A percentile compares a stretch with the other conserved stretches of the same genome.
These are phyloP conservation scores for Neobulgaria alba DNA, from an alignment of 2,329 filamentous ascomycete species.

Conservation along the genomic window DNA sequence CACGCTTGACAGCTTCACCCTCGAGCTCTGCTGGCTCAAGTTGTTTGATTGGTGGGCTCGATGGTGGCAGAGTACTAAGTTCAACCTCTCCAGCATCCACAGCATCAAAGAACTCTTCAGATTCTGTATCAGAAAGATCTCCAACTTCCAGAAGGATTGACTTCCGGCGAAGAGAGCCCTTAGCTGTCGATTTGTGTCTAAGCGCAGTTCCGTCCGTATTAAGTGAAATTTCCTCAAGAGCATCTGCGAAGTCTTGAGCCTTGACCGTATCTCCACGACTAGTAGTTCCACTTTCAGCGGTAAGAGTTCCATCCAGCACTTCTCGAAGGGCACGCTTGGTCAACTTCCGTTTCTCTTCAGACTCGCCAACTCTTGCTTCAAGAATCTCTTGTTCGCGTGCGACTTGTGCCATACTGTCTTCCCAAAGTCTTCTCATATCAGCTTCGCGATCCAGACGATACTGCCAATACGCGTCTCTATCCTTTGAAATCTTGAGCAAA, in stretches of 20 bases:
- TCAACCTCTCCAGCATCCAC: slow-evolving; percentile 89
- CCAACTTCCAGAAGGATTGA: slow-evolving; percentile 61
- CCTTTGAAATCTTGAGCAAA: slow-evolving; percentile 82
- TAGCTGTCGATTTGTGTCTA: slow-evolving; percentile 34
- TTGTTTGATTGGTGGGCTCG: slow-evolving; percentile 21
- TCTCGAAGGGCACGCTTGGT: slow-evolving; percentile 87
- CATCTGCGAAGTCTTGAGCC: slow-evolving; percentile 28
- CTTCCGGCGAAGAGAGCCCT: slow-evolving; percentile 45
- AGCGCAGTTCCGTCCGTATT: slow-evolving; percentile 28
- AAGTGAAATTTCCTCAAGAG: slow-evolving; percentile 30
- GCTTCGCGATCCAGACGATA: slow-evolving; percentile 86
- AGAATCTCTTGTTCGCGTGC: slow-evolving; percentile 88
- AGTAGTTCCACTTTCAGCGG: slow-evolving; percentile 31
- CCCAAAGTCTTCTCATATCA: slow-evolving; percentile 92
- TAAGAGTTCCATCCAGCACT: slow-evolving; percentile 59
- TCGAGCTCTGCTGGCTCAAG: slow-evolving; percentile 31
- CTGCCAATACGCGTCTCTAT: slow-evolving; percentile 95
- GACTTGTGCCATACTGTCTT: slow-evolving; percentile 98
- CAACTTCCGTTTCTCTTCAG: slow-evolving; percentile 79
- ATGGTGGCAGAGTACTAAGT: slow-evolving; percentile 52
- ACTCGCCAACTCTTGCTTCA: slow-evolving; percentile 78
- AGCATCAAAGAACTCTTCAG: slow-evolving; percentile 93
- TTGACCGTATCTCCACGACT: slow-evolving; percentile 17
- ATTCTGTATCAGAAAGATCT: slow-evolving; percentile 67
- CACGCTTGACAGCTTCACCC: slow-evolving; percentile 32